phyloP scores from a whole-genome alignment of 768 basidiomycete genomes.

The Naganishia onofrii region DNA sequence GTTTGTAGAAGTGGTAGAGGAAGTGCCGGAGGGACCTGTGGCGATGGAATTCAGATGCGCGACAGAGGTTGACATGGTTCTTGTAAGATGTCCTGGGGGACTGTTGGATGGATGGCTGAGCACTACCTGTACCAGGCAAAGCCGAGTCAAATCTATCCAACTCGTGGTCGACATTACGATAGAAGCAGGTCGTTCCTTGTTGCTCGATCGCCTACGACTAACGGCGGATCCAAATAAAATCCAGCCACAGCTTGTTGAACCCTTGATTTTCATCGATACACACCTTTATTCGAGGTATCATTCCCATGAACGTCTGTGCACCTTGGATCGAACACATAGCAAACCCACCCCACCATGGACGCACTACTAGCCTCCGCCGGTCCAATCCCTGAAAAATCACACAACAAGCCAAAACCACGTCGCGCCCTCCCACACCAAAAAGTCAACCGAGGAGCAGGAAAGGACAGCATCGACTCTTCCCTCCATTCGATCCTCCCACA shows the following conservation, averaged over 20 bases:
- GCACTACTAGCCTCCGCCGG: slow-evolving; percentile 67
- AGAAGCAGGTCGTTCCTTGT: too few species aligned
- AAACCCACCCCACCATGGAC: slow-evolving; percentile 58
- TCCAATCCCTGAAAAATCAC: slow-evolving; percentile 46
- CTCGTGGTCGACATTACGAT: too few species aligned
- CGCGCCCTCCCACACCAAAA: slow-evolving; percentile 49
- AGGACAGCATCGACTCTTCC: slow-evolving; percentile 58
- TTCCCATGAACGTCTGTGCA: too few species aligned
- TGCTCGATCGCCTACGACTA: neutral
- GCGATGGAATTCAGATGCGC: slow-evolving; percentile 12
- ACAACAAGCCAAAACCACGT: slow-evolving; percentile 47
- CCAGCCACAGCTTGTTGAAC: neutral
- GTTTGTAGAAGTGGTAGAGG: neutral
- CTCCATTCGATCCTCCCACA: slow-evolving; percentile 60
- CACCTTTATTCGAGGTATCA: too few species aligned
- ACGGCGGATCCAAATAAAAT: slow-evolving; percentile 23
- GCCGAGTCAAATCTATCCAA: too few species aligned
- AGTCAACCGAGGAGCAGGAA: slow-evolving; percentile 40
- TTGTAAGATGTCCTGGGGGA: too few species aligned
- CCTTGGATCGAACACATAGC: too few species aligned
- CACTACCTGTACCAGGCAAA: too few species aligned
- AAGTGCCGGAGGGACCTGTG: neutral
- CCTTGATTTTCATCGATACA: neutral
- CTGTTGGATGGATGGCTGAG: too few species aligned
- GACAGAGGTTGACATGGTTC: neutral